Conservation (phyloP, 768 basidiomycete species). For the Pleurotus tuoliensis region DNA sequence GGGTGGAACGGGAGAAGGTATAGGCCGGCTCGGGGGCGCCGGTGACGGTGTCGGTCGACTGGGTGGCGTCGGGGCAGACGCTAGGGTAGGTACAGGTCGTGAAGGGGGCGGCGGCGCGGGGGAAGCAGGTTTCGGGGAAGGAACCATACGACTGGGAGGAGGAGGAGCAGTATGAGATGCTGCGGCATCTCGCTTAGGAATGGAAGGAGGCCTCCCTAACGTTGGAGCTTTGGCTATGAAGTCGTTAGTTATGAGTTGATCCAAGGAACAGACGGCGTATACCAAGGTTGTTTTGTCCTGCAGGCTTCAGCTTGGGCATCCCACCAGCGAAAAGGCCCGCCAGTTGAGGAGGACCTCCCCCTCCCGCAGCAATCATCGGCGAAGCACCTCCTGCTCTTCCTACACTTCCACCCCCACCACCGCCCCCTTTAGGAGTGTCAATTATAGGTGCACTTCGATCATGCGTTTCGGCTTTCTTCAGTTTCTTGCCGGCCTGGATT, state of each 20-base stretch:
- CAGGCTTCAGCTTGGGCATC: slow-evolving; percentile 84
- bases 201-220: slow-evolving; percentile 62
- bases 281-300: slow-evolving; percentile 62
- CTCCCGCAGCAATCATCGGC: slow-evolving; percentile 20
- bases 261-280: slow-evolving; percentile 15
- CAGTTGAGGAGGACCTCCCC: slow-evolving; percentile 67
- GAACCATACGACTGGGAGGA: slow-evolving; percentile 19
- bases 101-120: slow-evolving; percentile 32
- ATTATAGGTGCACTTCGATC: slow-evolving; percentile 72
- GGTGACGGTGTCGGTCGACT: slow-evolving; percentile 25
- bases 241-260: slow-evolving; percentile 11
- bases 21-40: slow-evolving; percentile 1
- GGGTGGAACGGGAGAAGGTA: slow-evolving; percentile 1
- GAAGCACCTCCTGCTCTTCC: slow-evolving; percentile 25
- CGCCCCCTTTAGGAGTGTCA: slow-evolving; percentile 39
- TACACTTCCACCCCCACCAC: slow-evolving; percentile 39
- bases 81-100: slow-evolving; percentile 29
- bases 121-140: slow-evolving; percentile 23
- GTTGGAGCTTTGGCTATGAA: slow-evolving; percentile 54
- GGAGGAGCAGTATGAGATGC: slow-evolving; percentile 23
- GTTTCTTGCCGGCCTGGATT: slow-evolving; percentile 76
- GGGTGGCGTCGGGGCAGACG: slow-evolving; percentile 29
- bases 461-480: slow-evolving; percentile 81
- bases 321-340: slow-evolving; percentile 88
- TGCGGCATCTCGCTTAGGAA: slow-evolving; percentile 48